Evolutionary conservation across 148 eudicot genomes (phyloP), one percentile per base, ranked within the genome.

Genomic region (Heliosperma pusillum): DNA sequence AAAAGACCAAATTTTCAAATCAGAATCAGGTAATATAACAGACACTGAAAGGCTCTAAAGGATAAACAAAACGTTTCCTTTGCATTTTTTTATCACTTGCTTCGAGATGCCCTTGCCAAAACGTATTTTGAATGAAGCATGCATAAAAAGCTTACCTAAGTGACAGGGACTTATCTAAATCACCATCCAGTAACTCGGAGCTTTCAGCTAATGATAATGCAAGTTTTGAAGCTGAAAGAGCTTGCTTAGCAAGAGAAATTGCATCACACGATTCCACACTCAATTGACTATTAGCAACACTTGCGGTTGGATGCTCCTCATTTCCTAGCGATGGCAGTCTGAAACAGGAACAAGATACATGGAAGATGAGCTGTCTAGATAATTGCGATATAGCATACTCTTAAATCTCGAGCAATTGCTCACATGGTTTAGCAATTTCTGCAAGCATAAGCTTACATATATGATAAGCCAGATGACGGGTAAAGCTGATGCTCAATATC

Each of bases 201-300:
- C 82, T 77, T 72, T 87, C 88, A 24, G 84, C 79, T 75, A 95
- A 78, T 44, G 83, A 85, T 33, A 82, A 81, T 26, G 96, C 97
- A 78, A 85, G 79, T 81, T 76, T 86, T 57, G 93, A 90, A 77
- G 99, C 96, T 70, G 86, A 84, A 81, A 92, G 89, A 82, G 99
- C 97, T 88, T 92, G 86, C 69, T 85, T 81, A 68, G 99, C 96
- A 78, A 89, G 93, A 72, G 86, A 82, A 83, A 92, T 78, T 27
- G 80, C 92, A 44, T 80, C 79, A 59, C 74, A 66, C 27, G 87
- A 85, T 78, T 86, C 81, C 44, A 79, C 70, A 61, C 83, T 80
- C 42, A 55, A n/a, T 52, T 24, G 73, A 71, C 70, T 71, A 56
- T 83, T 80, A 53, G 72, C 57, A 70, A 69, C 76, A 75, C 71